Base-by-base conservation (phyloP, 2,329 filamentous ascomycete genomes). In the Xenoacremonium recifei region DNA sequence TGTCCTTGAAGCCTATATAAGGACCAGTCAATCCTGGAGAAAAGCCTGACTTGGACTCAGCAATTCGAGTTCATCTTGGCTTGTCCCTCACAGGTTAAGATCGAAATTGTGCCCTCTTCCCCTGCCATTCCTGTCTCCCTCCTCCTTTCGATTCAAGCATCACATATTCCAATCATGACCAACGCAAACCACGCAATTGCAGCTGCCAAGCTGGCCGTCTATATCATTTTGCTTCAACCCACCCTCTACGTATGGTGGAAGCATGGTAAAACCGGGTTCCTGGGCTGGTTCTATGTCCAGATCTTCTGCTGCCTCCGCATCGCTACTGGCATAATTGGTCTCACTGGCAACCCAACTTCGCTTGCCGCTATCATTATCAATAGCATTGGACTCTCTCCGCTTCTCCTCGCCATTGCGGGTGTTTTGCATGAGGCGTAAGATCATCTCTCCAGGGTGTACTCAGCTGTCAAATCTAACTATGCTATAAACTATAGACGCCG, bases 201-300 rank as follows among this genome's bases (percentile, higher is more conserved):
- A 5, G 38, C 41, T 13, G 45, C 41, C 3, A 47, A 47, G 25
- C 38, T 47, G 23, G 35, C 37, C 19, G 21, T 45, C 3, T 47
- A 47, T 6, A 35, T 47, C 25, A 3, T 45, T 4, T 19, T 47
- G 1, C 15, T 37, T 6, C 45, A 44, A 3, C 38, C 42, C 15
- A 34, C 45, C 15, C 11, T 47, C 4, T 47, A 32, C 18, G 44
- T 41, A 12, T 17, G 44, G 4, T 47, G 35, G 23, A 47, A 45
- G 5, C 45, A 45, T 30, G 45, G 45, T 11, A 44, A 45, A 12
- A 36, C 42, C 6, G 45, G 45, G 2, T 45, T 47, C 5, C 4
- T 47, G 0, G 45, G 45, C 5, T 47, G 45, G 45, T 44, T 45
- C 29, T 47, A 41, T 27, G 41, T 45, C 12, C 34, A 47, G 5